A percentile compares a stretch with the other conserved stretches of the same genome.
phyloP scores from a whole-genome alignment of 768 basidiomycete genomes.

The Zangia roseola region DNA sequence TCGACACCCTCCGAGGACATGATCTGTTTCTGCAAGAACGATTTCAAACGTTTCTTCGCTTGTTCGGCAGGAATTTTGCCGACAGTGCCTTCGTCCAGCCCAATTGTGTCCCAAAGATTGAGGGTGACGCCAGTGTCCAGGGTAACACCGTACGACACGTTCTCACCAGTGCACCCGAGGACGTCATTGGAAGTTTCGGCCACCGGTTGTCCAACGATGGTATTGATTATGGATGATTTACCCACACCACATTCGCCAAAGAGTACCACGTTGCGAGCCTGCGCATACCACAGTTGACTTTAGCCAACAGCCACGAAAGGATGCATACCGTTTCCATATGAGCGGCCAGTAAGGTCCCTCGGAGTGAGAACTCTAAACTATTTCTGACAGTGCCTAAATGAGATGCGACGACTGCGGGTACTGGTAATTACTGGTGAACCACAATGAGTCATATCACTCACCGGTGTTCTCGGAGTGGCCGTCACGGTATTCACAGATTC shows the following conservation, averaged over 20 bases:
- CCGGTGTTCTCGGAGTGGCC: background rate
- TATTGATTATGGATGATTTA: conserved; percentile 43
- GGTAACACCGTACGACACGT: conserved; percentile 14
- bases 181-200: conserved; percentile 31
- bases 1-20: conserved; percentile 19
- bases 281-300: background rate
- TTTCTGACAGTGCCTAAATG: background rate
- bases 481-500: background rate
- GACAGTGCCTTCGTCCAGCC: conserved; percentile 31
- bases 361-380: background rate
- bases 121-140: conserved; percentile 16
- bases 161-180: conserved; percentile 28
- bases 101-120: conserved; percentile 36
- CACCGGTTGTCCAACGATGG: conserved; percentile 24
- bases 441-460: conserved; percentile 3
- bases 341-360: background rate
- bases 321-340: conserved; percentile 10
- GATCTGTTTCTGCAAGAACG: conserved; percentile 28
- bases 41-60: conserved; percentile 19
- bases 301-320: background rate
- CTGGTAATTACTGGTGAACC: background rate
- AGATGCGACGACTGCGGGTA: background rate
- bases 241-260: conserved; percentile 35
- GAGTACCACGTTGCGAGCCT: conserved; percentile 34
- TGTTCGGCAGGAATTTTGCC: conserved; percentile 15